These are phyloP conservation scores for Lentinula raphanica DNA, from an alignment of 768 basidiomycete species.

Conservation along the genomic window DNA sequence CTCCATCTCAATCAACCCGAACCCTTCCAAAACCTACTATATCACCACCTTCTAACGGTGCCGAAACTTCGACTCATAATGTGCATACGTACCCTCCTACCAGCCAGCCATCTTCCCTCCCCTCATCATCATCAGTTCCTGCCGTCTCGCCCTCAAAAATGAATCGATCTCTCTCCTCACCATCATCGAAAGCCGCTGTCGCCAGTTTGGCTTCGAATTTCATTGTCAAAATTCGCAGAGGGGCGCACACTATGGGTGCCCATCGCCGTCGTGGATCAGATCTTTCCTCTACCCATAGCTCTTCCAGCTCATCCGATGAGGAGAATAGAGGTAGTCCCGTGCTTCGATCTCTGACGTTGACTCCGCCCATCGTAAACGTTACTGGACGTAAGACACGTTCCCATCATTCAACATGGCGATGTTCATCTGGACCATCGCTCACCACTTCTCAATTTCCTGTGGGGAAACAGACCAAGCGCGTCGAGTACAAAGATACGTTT, in stretches of 20 bases:
- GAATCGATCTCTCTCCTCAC: not conserved
- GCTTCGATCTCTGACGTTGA: not conserved
- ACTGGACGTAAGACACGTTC: not conserved
- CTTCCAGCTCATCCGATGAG: not conserved
- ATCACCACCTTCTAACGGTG: not conserved
- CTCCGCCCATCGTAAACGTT: not conserved
- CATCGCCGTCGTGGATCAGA: not conserved
- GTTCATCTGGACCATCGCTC: not conserved
- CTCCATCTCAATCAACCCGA: not conserved
- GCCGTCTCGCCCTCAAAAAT: not conserved
- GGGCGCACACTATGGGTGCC: not conserved
- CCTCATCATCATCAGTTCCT: not conserved
- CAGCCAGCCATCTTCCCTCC: not conserved
- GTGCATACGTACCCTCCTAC: not conserved
- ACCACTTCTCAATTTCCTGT: not conserved
- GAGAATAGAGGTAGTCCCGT: not conserved
- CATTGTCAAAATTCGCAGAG: not conserved
- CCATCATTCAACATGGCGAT: not conserved
- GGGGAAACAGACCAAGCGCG: conserved; percentile 18
- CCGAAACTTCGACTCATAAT: not conserved
- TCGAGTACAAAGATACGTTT: conserved; percentile 37
- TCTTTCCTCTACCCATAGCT: not conserved
- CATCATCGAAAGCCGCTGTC: not conserved
- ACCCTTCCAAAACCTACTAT: not conserved
- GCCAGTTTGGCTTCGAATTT: not conserved